phyloP scores from a whole-genome alignment of 106 monocot species.

The Allium fistulosum region DNA sequence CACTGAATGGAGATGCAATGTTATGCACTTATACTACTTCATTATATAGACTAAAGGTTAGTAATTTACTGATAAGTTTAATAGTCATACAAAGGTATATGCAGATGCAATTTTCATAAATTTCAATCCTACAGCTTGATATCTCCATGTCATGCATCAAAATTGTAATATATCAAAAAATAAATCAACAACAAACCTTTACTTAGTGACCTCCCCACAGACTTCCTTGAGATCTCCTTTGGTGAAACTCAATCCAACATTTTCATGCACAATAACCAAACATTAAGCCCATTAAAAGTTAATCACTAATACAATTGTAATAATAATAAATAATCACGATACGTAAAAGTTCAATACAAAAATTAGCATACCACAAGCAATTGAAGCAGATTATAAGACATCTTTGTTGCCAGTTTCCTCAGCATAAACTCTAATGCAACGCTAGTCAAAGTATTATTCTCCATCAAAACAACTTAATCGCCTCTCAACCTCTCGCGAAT shows the following conservation, averaged over 20 bases:
- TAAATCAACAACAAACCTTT: constrained; percentile 29
- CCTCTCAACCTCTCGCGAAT: constrained; percentile 55
- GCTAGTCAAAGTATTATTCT: constrained; percentile 88
- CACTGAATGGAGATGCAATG: too few species aligned
- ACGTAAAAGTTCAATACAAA: constrained; percentile 7
- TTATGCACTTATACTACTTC: too few species aligned
- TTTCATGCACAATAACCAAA: constrained; percentile 23
- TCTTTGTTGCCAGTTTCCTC: constrained; percentile 57
- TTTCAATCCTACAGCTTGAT: too few species aligned
- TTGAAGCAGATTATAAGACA: constrained; percentile 46
- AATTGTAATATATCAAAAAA: too few species aligned
- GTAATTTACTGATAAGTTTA: too few species aligned
- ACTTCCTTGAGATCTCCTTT: constrained; percentile 90
- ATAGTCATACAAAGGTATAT: too few species aligned
- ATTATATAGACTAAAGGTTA: too few species aligned
- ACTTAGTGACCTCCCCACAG: constrained; percentile 68
- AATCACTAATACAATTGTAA: background rate
- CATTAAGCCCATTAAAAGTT: background rate
- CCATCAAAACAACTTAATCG: constrained; percentile 73
- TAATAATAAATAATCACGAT: too few species aligned
- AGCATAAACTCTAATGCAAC: constrained; percentile 64
- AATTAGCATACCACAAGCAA: constrained; percentile 56
- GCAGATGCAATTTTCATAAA: too few species aligned
- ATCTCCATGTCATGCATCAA: too few species aligned
- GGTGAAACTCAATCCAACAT: constrained; percentile 78